Base-by-base conservation (phyloP, 257 asterid genomes). In the Cordia subcordata region DNA sequence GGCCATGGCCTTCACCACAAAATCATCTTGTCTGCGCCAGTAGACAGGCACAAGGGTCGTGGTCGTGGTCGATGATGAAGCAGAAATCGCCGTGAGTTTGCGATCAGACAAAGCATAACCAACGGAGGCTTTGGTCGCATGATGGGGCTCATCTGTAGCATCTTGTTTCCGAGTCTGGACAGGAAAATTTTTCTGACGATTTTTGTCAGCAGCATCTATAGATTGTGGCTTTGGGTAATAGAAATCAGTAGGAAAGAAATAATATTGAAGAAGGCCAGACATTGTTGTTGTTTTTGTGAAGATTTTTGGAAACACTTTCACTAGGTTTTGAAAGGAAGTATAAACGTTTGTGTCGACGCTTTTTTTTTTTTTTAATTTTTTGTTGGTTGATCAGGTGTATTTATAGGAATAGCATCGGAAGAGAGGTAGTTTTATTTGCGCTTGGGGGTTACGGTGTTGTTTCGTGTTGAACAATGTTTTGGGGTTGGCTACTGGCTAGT, bases 231-330 rank as follows among this genome's bases (percentile, higher is more conserved):
- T 78, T 0, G 85, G 83, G 53, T 78, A 81, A 27, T 58, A 71
- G 71, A 81, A 83, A 81, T 83, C 91, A 0, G 84, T 83, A 0
- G 87, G 91, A 39, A 81, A 83, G 64, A 78, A 81, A 66, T 69
- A 57, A 46, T 81, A 81, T 56, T 74, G 76, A 79, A 81, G 76
- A 79, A 81, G 78, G 58, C 85, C 82, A 18, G 87, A 80, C 83
- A 74, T 74, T 42, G 18, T 27, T 1, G 35, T 27, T 27, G 35
- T 27, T 27, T 27, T 27, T 27, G 35, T 6, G 35, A 27, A 27
- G 35, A 27, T 27, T 3, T 27, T 3, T 27, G 35, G 35, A 27
- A 27, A n/a, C n/a, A n/a, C n/a, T n/a, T n/a, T n/a, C n/a, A n/a
- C n/a, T n/a, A n/a, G n/a, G n/a, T n/a, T n/a, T n/a, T n/a, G n/a